Evolutionary conservation across 441 rosid species (phyloP).

Genomic region (Omphalea diandra): DNA sequence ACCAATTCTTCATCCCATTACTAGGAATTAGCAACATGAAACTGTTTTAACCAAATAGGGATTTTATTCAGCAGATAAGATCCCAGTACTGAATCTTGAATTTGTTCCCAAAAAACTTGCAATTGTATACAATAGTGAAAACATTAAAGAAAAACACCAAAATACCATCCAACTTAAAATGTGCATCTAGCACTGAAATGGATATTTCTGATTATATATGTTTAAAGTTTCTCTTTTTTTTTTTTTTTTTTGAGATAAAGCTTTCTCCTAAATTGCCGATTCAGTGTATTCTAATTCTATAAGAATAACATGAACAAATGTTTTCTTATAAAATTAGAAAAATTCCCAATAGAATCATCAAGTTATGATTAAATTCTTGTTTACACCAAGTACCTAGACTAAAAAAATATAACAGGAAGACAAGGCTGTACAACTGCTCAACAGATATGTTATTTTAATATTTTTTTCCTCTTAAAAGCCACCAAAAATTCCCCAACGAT

Average conservation of each 20-base stretch:
- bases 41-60: neutral
- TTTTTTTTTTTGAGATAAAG: too few relatives aligned
- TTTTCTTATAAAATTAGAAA: too few relatives aligned
- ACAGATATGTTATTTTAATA: neutral
- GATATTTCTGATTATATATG: neutral
- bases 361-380: neutral
- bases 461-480: neutral
- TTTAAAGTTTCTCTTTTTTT: constrained; percentile 5
- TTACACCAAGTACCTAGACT: neutral
- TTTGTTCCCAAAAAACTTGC: neutral
- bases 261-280: neutral
- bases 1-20: neutral
- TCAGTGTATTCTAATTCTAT: neutral
- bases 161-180: neutral
- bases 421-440: neutral
- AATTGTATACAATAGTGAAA: neutral
- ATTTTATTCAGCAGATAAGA: neutral
- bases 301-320: neutral
- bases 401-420: neutral
- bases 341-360: too few relatives aligned
- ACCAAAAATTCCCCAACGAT: neutral
- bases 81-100: neutral
- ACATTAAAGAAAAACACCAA: neutral
- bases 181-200: neutral
- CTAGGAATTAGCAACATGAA: neutral